A percentile compares a stretch with the other conserved stretches of the same genome.
Conservation (phyloP, 2,329 filamentous ascomycete species). For the Calonectria honghensis region DNA sequence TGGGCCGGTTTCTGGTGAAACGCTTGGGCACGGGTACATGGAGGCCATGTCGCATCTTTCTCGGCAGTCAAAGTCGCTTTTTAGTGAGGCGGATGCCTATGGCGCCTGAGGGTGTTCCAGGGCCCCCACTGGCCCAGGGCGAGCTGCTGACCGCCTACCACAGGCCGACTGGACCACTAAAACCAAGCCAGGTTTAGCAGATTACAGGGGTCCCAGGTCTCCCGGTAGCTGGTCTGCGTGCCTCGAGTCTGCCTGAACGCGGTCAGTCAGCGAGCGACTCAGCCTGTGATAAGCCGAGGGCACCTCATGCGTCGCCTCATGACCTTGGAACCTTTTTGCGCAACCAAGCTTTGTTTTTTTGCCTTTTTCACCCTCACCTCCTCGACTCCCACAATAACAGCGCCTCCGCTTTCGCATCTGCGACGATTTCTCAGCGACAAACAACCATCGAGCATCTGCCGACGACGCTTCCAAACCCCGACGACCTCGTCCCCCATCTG, state of each 20-base stretch:
- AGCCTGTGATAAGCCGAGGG: conserved; percentile 53
- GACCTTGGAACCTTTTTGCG: conserved; percentile 48
- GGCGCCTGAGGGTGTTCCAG: conserved; percentile 42
- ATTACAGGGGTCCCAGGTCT: conserved; percentile 47
- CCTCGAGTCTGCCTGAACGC: conserved; percentile 48
- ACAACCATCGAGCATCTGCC: not conserved
- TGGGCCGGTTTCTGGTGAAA: not conserved
- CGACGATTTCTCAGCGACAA: not conserved
- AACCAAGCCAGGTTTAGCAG: conserved; percentile 29
- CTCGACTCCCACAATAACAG: conserved; percentile 17
- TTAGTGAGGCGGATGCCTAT: conserved; percentile 44
- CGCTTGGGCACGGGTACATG: conserved; percentile 14
- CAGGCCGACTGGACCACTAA: conserved; percentile 40
- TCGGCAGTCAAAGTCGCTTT: conserved; percentile 3
- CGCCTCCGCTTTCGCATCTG: conserved; percentile 25
- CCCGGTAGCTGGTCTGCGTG: conserved; percentile 42
- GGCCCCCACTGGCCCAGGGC: conserved; percentile 31
- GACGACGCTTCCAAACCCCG: conserved; percentile 34
- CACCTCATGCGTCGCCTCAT: conserved; percentile 54
- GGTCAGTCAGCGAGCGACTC: conserved; percentile 55
- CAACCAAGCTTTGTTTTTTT: conserved; percentile 43
- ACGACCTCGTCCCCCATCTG: conserved; percentile 45
- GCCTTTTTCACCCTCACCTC: conserved; percentile 42
- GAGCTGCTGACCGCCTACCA: conserved; percentile 50
- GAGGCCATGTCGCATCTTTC: conserved; percentile 7